Base-by-base conservation (phyloP, 257 asterid species). In the Misopates orontium region DNA sequence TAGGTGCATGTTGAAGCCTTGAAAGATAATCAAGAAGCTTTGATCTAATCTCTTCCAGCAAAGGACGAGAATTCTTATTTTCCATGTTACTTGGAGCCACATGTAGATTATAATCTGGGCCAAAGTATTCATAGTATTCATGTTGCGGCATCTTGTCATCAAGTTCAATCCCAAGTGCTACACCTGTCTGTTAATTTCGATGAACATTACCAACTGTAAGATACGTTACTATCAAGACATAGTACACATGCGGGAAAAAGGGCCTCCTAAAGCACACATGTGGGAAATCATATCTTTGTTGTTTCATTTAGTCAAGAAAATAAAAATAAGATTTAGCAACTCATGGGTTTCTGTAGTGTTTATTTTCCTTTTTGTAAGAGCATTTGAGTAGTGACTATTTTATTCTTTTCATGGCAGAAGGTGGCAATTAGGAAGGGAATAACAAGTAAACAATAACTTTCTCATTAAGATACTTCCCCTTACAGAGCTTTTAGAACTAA, bases 31-130 rank as follows among this genome's bases (percentile, higher is more conserved):
- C 90, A 52, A 84, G 90, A 66, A 84, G 90, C 70, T 79, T 84
- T 56, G 82, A 64, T 73, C 80, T 78, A 62, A 83, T 84, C 41
- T 84, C 85, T 62, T 84, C 86, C 75, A 84, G 65, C 62, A 84
- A 69, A 75, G 18, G 77, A 20, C 87, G 85, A 66, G 89, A 81
- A 56, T 81, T 84, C 68, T 80, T 84, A 64, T 84, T 84, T 77
- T 84, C 89, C 89, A 84, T 84, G 73, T 84, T 84, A 74, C 89
- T 84, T 60, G 89, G 79, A 71, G 89, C 89, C 55, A 84, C 89
- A 69, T 84, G 89, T 58, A 84, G 82, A 55, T 75, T 84, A 64
- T 81, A 84, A 66, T 81, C 87, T 36, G 89, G 89, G 74, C 86
- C 89, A 41, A 84, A 84, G 74, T 84, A 84, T 71, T 84, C 89